Evolutionary conservation across 345 rosid species (phyloP).

Genomic region (Sonneratia caseolaris): DNA sequence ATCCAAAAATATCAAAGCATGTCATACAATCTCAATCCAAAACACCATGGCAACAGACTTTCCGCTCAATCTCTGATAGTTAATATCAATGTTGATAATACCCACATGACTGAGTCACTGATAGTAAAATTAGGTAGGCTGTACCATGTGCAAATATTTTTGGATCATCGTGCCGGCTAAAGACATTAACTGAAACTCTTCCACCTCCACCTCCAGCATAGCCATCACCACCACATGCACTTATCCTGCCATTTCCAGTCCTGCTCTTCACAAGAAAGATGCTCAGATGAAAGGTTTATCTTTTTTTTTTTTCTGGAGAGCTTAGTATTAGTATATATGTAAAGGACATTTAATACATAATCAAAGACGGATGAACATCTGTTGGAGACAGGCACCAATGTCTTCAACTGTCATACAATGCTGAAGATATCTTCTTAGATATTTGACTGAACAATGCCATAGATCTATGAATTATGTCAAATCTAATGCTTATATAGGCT

Average conservation of each 20-base stretch:
- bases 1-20: neutral
- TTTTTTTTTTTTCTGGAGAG: neutral
- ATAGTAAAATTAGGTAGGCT: slow-evolving; percentile 13
- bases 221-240: slow-evolving; percentile 97
- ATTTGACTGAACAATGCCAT: neutral
- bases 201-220: slow-evolving; percentile 99
- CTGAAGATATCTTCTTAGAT: neutral
- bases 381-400: neutral
- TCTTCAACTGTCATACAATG: neutral
- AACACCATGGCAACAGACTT: neutral
- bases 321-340: neutral
- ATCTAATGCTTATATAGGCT: neutral
- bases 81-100: neutral
- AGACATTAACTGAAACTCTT: slow-evolving; percentile 83
- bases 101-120: neutral
- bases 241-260: slow-evolving; percentile 86
- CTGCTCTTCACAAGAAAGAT: slow-evolving; percentile 51
- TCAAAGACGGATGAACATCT: neutral
- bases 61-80: neutral
- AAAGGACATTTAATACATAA: neutral
- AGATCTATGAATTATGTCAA: neutral
- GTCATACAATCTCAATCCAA: neutral
- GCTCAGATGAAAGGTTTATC: neutral
- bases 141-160: slow-evolving; percentile 85
- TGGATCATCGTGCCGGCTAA: slow-evolving; percentile 95